Evolutionary conservation across 106 monocot genomes (phyloP).

Genomic region (Dendrobium officinale): DNA sequence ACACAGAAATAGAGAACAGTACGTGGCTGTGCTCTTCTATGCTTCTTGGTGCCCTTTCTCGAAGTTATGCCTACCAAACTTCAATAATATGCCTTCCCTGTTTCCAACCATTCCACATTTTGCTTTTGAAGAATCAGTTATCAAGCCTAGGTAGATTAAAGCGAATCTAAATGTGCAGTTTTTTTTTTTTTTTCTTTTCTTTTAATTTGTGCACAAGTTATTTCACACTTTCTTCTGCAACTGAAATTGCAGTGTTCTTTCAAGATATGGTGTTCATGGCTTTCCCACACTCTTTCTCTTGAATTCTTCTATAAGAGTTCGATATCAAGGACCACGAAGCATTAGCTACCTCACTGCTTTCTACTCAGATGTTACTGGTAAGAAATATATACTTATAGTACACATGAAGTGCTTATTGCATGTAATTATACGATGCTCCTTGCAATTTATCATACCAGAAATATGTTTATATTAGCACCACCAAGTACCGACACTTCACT

Average conservation of each 20-base stretch:
- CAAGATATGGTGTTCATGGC: slow-evolving; percentile 76
- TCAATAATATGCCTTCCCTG: slow-evolving; percentile 45
- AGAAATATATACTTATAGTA: neutral
- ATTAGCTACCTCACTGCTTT: slow-evolving; percentile 49
- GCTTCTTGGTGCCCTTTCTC: slow-evolving; percentile 70
- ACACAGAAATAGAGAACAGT: neutral
- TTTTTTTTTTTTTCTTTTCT: neutral
- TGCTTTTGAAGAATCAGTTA: slow-evolving; percentile 49
- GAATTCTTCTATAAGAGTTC: slow-evolving; percentile 70
- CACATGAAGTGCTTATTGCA: no score
- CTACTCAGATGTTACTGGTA: slow-evolving; percentile 67
- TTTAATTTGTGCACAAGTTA: neutral
- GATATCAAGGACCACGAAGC: slow-evolving; percentile 68
- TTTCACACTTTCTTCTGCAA: neutral
- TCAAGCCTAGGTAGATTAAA: slow-evolving; percentile 40
- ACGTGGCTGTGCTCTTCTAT: slow-evolving; percentile 43
- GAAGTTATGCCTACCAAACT: slow-evolving; percentile 15
- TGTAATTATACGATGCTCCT: no score
- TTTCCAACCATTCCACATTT: slow-evolving; percentile 54
- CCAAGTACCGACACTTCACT: no score
- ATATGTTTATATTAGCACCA: no score
- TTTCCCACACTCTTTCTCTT: slow-evolving; percentile 80
- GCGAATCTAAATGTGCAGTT: neutral
- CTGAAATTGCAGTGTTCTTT: slow-evolving; percentile 44
- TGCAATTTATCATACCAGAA: no score